Conservation (phyloP, 1,139 yeast species). For the Ogataea hybrid region DNA sequence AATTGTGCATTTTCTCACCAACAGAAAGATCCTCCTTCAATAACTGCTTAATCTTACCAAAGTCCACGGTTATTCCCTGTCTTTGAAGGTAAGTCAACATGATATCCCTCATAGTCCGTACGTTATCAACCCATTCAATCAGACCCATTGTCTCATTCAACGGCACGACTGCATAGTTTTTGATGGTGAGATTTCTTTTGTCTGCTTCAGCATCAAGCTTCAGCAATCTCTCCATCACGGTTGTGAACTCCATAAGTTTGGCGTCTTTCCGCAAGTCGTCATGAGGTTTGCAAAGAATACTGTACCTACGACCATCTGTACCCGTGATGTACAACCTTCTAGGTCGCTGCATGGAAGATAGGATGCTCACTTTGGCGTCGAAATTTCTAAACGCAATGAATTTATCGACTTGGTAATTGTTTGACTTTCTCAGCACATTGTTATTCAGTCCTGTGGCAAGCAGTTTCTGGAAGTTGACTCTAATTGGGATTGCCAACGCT, state of each 20-base stretch:
- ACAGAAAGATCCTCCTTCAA: slow-evolving; percentile 42
- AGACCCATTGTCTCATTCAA: slow-evolving; percentile 84
- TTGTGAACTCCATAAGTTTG: slow-evolving; percentile 87
- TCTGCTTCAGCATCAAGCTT: slow-evolving; percentile 67
- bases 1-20: slow-evolving; percentile 34
- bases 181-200: slow-evolving; percentile 66
- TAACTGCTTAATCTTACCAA: slow-evolving; percentile 24
- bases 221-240: slow-evolving; percentile 77
- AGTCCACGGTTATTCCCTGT: slow-evolving; percentile 35
- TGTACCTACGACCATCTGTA: slow-evolving; percentile 68
- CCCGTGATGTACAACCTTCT: slow-evolving; percentile 76
- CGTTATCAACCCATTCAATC: slow-evolving; percentile 90
- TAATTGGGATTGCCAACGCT: slow-evolving; percentile 77
- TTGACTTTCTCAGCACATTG: slow-evolving; percentile 6
- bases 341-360: slow-evolving; percentile 85
- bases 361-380: slow-evolving; percentile 63
- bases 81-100: slow-evolving; percentile 35
- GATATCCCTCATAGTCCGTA: slow-evolving; percentile 74
- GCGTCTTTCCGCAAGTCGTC: slow-evolving; percentile 97
- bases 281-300: slow-evolving; percentile 75
- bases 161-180: slow-evolving; percentile 88
- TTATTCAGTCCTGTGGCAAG: slow-evolving; percentile 42
- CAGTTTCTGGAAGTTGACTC: slow-evolving; percentile 65
- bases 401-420: slow-evolving; percentile 32
- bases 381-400: slow-evolving; percentile 55